Base-by-base conservation (phyloP, 2,329 filamentous ascomycete genomes). In the Hymenoscyphus infarciens region DNA sequence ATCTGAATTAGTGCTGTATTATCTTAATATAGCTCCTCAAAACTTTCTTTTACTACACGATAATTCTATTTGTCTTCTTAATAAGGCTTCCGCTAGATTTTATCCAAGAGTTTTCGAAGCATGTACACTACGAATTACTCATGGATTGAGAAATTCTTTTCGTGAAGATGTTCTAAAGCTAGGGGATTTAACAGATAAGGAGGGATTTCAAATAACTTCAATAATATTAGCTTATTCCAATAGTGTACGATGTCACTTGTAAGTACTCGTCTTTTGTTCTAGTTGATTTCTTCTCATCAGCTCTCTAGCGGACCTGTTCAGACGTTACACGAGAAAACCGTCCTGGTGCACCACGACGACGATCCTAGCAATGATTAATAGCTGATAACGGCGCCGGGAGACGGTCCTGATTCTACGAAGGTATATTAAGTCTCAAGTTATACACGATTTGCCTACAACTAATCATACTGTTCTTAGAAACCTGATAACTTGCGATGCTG, bases 161-260 rank as follows among this genome's bases (percentile, higher is more conserved):
- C 19, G 27, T 59, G 52, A 59, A 54, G 57, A 62, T 62, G 42
- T 57, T 25, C 16, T 61, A 10, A 63, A 61, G 56, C 58, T 60
- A 27, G 52, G 52, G 52, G 55, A 57, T 61, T 65, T 61, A 29
- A 61, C 57, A 45, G 56, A 63, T 19, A 49, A 63, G 58, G 61
- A 65, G 59, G 61, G 63, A 54, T 27, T 59, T 61, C 49, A 59
- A 38, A 63, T 63, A 62, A 64, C 22, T 64, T 39, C 57, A 61
- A 62, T 64, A 39, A 57, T 64, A 57, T 54, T 45, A 58, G 63
- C 63, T 22, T 64, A 62, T 54, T 59, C 60, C 33, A 64, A 64
- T 29, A 63, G 60, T 60, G 42, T 62, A 57, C 42, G 45, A 52
- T 64, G 31, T 63, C 10, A 61, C 57, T 64, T 60, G 57, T 62